Evolutionary conservation across 306 rosid species (phyloP).

Genomic region (Gynostemma pentaphyllum): DNA sequence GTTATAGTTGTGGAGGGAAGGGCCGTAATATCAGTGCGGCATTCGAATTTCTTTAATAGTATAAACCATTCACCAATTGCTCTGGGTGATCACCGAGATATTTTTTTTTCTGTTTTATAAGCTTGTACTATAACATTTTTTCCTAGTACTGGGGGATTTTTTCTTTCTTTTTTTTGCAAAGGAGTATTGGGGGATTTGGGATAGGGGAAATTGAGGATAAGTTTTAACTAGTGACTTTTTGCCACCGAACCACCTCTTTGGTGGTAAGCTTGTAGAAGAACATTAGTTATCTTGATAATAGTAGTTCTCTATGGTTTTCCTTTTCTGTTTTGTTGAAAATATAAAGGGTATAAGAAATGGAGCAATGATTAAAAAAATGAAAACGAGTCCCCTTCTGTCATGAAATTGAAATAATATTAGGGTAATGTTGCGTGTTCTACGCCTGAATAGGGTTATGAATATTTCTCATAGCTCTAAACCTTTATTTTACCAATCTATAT

Average conservation of each 20-base stretch:
- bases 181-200: no score
- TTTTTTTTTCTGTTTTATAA: not conserved
- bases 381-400: not conserved
- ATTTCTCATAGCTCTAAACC: not conserved
- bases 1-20: not conserved
- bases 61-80: not conserved
- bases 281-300: not conserved
- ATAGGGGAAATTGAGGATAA: no score
- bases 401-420: not conserved
- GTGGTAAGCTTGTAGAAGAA: no score
- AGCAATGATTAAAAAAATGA: not conserved
- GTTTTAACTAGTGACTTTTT: no score
- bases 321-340: not conserved
- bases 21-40: not conserved
- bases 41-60: not conserved
- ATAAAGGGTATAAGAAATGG: not conserved
- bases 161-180: no score
- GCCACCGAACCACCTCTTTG: no score
- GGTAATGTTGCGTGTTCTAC: not conserved
- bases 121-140: not conserved
- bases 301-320: not conserved
- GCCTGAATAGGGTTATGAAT: not conserved
- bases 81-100: not conserved
- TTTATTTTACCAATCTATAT: slow-evolving; percentile 13
- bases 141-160: no score